Evolutionary conservation across 495 filamentous ascomycete species (phyloP).

Genomic region (Hypoxylon intermedium): DNA sequence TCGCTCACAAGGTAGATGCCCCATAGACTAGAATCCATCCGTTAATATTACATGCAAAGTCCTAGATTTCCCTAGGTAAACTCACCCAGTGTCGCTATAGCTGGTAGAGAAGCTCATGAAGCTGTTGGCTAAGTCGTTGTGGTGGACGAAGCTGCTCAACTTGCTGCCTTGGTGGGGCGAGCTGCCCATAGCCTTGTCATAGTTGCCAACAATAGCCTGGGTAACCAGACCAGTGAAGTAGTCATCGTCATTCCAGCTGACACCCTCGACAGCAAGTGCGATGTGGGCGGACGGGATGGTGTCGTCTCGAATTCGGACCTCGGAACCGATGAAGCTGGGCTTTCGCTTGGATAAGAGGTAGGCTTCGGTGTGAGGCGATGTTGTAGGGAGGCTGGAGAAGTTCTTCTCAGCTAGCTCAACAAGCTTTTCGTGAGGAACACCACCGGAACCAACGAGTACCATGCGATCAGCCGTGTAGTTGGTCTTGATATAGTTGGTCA

Average conservation of each 20-base stretch:
- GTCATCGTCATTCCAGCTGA: constrained; percentile 98
- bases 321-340: constrained; percentile 95
- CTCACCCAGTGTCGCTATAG: constrained; percentile 98
- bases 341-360: constrained; percentile 79
- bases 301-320: constrained; percentile 93
- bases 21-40: constrained; percentile 74
- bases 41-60: constrained; percentile 5
- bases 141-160: constrained; percentile 89
- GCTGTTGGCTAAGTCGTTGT: constrained; percentile 94
- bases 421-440: constrained; percentile 89
- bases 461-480: constrained; percentile 99
- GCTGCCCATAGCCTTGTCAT: constrained; percentile 98
- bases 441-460: constrained; percentile 96
- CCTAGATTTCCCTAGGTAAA: not conserved
- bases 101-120: constrained; percentile 99
- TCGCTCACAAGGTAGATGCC: constrained; percentile 98
- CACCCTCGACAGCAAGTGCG: constrained; percentile 98
- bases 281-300: constrained; percentile 96
- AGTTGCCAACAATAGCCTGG: constrained; percentile 99
- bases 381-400: constrained; percentile 78
- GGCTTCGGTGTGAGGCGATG: constrained; percentile 72
- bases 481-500: constrained; percentile 94
- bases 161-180: constrained; percentile 96
- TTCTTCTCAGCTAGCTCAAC: constrained; percentile 96
- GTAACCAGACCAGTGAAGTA: constrained; percentile 98